Evolutionary conservation across 805 yeast species (phyloP).

Genomic region (Cyberlindnera sargentensis): DNA sequence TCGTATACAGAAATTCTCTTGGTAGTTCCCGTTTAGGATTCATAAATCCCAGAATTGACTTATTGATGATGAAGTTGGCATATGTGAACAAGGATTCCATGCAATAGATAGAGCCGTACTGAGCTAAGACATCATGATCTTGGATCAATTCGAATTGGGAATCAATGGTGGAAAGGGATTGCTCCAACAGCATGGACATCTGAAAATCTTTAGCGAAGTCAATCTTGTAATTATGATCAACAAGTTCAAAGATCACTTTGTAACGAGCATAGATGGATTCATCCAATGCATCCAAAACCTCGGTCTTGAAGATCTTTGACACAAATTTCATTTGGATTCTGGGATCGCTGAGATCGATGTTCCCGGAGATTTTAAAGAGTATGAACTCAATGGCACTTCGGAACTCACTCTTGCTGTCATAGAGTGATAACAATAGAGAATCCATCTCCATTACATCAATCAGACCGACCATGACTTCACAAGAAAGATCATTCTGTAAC

Average conservation of each 20-base stretch:
- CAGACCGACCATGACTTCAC: slow-evolving; percentile 9
- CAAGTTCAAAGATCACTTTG: slow-evolving; percentile 19
- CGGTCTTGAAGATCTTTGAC: slow-evolving; percentile 6
- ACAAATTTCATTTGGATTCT: not conserved
- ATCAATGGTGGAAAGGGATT: slow-evolving; percentile 6
- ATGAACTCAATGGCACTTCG: slow-evolving; percentile 5
- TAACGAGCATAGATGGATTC: slow-evolving; percentile 15
- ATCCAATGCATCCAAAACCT: slow-evolving; percentile 13
- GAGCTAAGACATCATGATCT: slow-evolving; percentile 11
- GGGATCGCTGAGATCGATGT: not conserved
- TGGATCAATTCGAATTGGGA: slow-evolving; percentile 10
- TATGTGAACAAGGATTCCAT: slow-evolving; percentile 15
- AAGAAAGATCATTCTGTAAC: slow-evolving; percentile 4
- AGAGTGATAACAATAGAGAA: slow-evolving; percentile 1
- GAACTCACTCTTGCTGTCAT: slow-evolving; percentile 2
- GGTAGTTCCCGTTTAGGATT: slow-evolving; percentile 13
- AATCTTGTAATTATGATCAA: slow-evolving; percentile 20
- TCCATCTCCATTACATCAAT: slow-evolving; percentile 7
- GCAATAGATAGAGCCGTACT: slow-evolving; percentile 17
- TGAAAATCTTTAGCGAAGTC: slow-evolving; percentile 17
- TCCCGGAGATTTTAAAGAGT: slow-evolving; percentile 8
- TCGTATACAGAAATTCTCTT: slow-evolving; percentile 2
- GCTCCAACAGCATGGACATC: slow-evolving; percentile 10
- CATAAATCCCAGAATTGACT: slow-evolving; percentile 7
- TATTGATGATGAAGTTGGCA: slow-evolving; percentile 11